Evolutionary conservation across 768 basidiomycete genomes (phyloP).

Genomic region (Coprinellus micaceus): DNA sequence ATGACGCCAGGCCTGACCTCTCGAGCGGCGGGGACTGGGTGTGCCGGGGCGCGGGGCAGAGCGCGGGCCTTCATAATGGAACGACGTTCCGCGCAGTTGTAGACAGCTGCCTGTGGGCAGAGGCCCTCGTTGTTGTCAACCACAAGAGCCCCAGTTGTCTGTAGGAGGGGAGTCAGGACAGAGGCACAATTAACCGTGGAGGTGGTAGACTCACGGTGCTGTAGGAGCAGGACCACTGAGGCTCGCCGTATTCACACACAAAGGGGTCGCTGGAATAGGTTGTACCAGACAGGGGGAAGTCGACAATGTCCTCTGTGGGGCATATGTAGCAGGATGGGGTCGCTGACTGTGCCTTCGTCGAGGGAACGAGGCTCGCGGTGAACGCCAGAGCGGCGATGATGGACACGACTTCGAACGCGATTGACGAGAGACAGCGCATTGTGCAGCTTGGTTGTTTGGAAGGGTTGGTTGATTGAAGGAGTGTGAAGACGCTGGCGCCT

Average conservation of each 20-base stretch:
- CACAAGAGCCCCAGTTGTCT: not conserved
- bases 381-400: not conserved
- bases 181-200: not conserved
- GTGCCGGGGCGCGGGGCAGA: not conserved
- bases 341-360: not conserved
- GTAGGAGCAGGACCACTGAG: not conserved
- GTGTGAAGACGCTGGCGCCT: too few relatives aligned
- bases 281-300: not conserved
- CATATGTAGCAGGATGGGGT: constrained; percentile 6
- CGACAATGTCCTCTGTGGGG: not conserved
- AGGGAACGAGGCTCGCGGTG: not conserved
- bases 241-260: not conserved
- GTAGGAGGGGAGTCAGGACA: not conserved
- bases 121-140: constrained; percentile 3
- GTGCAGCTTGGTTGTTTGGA: not conserved
- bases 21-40: constrained; percentile 2
- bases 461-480: too few relatives aligned
- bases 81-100: not conserved
- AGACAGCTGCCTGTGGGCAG: not conserved
- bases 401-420: not conserved
- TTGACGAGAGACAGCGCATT: not conserved
- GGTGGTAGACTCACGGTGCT: not conserved
- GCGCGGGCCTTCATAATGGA: not conserved
- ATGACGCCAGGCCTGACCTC: constrained; percentile 5
- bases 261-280: not conserved